phyloP scores from a whole-genome alignment of 345 rosid species.

The Arabis hirsuta region DNA sequence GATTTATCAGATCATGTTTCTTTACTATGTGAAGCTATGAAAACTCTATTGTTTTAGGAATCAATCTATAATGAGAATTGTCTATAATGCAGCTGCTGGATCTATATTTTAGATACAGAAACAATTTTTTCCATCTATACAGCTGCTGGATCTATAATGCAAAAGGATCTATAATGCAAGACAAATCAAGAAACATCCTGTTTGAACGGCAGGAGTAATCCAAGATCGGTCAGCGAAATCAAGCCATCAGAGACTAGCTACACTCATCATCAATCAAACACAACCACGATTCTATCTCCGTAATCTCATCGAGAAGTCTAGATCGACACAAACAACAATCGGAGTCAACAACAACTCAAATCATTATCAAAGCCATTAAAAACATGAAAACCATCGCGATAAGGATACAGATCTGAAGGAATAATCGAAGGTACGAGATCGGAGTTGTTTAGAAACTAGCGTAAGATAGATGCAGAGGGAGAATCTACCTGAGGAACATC shows the following conservation, averaged over 20 bases:
- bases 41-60: too few relatives aligned
- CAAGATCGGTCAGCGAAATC: too few relatives aligned
- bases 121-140: too few relatives aligned
- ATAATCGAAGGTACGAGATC: constrained; percentile 8
- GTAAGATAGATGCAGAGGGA: constrained; percentile 23
- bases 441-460: constrained; percentile 4
- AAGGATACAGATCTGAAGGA: constrained; percentile 36
- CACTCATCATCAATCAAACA: not conserved
- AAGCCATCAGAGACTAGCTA: too few relatives aligned
- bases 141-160: constrained; percentile 9
- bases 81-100: too few relatives aligned
- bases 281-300: not conserved
- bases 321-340: constrained; percentile 20
- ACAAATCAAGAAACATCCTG: not conserved
- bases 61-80: too few relatives aligned
- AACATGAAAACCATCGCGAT: not conserved
- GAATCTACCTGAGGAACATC: constrained; percentile 71
- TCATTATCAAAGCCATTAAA: not conserved
- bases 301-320: constrained; percentile 3
- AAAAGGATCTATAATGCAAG: not conserved
- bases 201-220: too few relatives aligned
- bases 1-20: constrained; percentile 56
- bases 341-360: constrained; percentile 2
- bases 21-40: constrained; percentile 54
- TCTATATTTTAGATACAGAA: too few relatives aligned